Conservation (phyloP, 805 yeast species). For the baker's yeast (Saccharomyces cerevisiae) region DNA sequence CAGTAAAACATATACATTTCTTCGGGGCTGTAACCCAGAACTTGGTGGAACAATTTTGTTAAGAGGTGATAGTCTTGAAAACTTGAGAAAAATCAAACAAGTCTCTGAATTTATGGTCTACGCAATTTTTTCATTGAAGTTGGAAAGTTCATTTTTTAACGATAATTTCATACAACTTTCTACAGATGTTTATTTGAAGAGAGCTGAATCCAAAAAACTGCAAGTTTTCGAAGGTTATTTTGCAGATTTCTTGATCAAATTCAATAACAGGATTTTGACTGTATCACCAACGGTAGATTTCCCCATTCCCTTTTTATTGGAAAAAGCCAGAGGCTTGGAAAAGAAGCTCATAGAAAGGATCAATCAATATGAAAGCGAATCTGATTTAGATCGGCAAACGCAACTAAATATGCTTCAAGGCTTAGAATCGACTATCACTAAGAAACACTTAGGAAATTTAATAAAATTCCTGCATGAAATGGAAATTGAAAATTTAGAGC, state of each 20-base stretch:
- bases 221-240: conserved; percentile 26
- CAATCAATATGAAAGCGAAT: conserved; percentile 11
- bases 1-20: conserved; percentile 65
- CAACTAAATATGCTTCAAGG: conserved; percentile 4
- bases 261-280: conserved; percentile 53
- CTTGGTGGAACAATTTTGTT: conserved; percentile 79
- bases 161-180: conserved; percentile 56
- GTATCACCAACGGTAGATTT: conserved; percentile 80
- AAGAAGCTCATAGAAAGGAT: conserved; percentile 25
- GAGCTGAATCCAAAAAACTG: conserved; percentile 7
- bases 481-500: conserved; percentile 26
- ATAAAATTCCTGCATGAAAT: conserved; percentile 28
- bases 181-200: conserved; percentile 29
- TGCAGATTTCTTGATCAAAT: conserved; percentile 32
- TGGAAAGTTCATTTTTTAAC: conserved; percentile 68
- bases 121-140: conserved; percentile 65
- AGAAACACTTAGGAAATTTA: conserved; percentile 29
- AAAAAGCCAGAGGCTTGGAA: conserved; percentile 48
- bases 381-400: conserved; percentile 4
- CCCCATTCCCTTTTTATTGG: conserved; percentile 56
- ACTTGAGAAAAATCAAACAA: conserved; percentile 60
- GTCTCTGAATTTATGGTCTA: conserved; percentile 75
- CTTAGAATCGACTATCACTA: conserved; percentile 25
- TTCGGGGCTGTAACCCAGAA: conserved; percentile 65
- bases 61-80: conserved; percentile 66